phyloP scores from a whole-genome alignment of 2,329 filamentous ascomycete genomes.

The Clonostachys sp. region DNA sequence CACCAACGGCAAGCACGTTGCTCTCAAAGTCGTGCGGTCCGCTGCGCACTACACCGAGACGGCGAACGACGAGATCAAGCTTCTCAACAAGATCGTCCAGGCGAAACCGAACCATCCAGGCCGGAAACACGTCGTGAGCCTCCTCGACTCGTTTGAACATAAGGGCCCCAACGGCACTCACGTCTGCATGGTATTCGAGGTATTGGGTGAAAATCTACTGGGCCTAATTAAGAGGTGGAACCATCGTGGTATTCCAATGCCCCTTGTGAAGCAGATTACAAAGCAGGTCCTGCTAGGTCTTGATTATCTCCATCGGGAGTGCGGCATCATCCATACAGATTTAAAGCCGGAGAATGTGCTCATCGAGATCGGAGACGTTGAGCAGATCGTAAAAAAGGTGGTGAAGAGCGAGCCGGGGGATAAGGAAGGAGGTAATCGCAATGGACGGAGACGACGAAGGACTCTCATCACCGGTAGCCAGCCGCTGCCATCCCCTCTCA shows the following conservation, averaged over 20 bases:
- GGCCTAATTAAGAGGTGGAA: slow-evolving; percentile 98
- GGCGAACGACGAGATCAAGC: slow-evolving; percentile 96
- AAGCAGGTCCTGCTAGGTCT: slow-evolving; percentile 95
- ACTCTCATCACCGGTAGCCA: slow-evolving; percentile 97
- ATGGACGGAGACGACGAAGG: slow-evolving; percentile 81
- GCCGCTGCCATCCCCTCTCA: slow-evolving; percentile 89
- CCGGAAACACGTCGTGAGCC: slow-evolving; percentile 89
- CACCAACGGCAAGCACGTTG: slow-evolving; percentile 85
- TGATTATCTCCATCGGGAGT: slow-evolving; percentile 95
- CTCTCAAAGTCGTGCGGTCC: slow-evolving; percentile 94
- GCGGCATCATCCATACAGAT: slow-evolving; percentile 97
- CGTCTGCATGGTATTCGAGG: slow-evolving; percentile 99
- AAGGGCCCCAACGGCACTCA: slow-evolving; percentile 95
- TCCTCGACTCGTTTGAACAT: slow-evolving; percentile 96
- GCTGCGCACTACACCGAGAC: slow-evolving; percentile 99
- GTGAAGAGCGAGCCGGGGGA: slow-evolving; percentile 74
- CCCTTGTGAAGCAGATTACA: slow-evolving; percentile 95
- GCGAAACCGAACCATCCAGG: slow-evolving; percentile 94
- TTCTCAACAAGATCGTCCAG: slow-evolving; percentile 93
- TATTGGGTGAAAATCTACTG: slow-evolving; percentile 89
- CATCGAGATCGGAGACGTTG: slow-evolving; percentile 97
- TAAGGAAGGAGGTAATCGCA: slow-evolving; percentile 88
- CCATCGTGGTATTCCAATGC: slow-evolving; percentile 93
- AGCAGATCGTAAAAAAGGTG: slow-evolving; percentile 95
- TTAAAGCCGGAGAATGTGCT: slow-evolving; percentile 97